A percentile compares a stretch with the other conserved stretches of the same genome.
Conservation (phyloP, 2,329 filamentous ascomycete species). For the Orbilia ellipsospora region DNA sequence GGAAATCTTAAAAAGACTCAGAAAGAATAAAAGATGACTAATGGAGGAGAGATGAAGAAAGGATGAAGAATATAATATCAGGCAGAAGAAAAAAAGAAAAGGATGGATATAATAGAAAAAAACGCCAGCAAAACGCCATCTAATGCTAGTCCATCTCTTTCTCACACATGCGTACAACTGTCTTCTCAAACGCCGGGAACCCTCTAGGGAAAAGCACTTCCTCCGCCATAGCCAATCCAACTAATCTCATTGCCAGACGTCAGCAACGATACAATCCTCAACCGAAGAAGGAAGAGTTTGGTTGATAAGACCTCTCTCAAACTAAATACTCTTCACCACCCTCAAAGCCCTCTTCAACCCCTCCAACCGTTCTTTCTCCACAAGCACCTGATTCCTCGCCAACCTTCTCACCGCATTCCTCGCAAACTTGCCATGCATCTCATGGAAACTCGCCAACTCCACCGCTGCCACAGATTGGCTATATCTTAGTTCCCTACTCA, state of each 20-base stretch:
- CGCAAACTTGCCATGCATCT: constrained; percentile 82
- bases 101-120: constrained; percentile 3
- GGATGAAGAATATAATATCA: not conserved
- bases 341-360: constrained; percentile 83
- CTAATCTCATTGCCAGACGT: too few relatives aligned
- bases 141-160: constrained; percentile 42
- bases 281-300: too few relatives aligned
- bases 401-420: constrained; percentile 79
- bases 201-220: constrained; percentile 67
- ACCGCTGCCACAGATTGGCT: constrained; percentile 92
- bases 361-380: constrained; percentile 81
- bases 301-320: not conserved
- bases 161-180: not conserved
- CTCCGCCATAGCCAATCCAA: too few relatives aligned
- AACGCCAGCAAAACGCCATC: constrained; percentile 33
- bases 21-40: constrained; percentile 1
- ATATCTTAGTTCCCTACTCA: constrained; percentile 86
- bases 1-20: not conserved
- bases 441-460: constrained; percentile 94
- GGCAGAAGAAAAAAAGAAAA: not conserved
- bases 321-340: constrained; percentile 90
- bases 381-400: constrained; percentile 80
- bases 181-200: constrained; percentile 31
- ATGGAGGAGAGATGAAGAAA: not conserved
- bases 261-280: too few relatives aligned